Conservation (phyloP, 306 rosid genomes). For the Dryas alaskensis region DNA sequence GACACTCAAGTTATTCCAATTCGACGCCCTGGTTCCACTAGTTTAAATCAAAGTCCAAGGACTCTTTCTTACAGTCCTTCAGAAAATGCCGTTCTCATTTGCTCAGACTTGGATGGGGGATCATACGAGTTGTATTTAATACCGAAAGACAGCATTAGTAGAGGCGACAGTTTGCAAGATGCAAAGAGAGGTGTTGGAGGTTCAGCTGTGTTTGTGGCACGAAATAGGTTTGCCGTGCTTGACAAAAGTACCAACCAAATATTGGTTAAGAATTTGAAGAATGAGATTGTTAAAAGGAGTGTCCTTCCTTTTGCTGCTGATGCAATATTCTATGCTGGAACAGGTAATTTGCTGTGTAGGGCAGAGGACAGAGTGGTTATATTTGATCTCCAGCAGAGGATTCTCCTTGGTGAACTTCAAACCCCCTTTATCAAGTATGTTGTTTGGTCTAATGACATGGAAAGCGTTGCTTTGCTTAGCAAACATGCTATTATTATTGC, state of each 20-base stretch:
- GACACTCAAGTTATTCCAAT: conserved; percentile 80
- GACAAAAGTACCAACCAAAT: conserved; percentile 78
- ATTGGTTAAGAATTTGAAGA: conserved; percentile 61
- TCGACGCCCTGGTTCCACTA: conserved; percentile 78
- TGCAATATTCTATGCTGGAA: conserved; percentile 90
- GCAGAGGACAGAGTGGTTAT: conserved; percentile 78
- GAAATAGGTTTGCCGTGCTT: conserved; percentile 90
- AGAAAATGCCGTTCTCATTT: conserved; percentile 84
- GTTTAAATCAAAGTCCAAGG: conserved; percentile 82
- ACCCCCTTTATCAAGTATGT: conserved; percentile 84
- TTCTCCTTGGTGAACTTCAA: conserved; percentile 75
- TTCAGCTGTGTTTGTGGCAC: conserved; percentile 86
- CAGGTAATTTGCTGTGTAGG: conserved; percentile 79
- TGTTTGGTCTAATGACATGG: conserved; percentile 87
- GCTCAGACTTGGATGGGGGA: conserved; percentile 89
- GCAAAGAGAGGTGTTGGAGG: conserved; percentile 92
- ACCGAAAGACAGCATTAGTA: conserved; percentile 65
- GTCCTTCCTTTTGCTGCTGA: conserved; percentile 65
- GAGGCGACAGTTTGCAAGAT: conserved; percentile 77
- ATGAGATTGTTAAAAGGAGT: conserved; percentile 72
- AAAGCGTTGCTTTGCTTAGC: conserved; percentile 87
- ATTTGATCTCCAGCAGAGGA: conserved; percentile 82
- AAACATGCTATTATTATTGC: conserved; percentile 87
- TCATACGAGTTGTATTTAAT: conserved; percentile 82
- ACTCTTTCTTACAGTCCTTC: conserved; percentile 78